phyloP scores from a whole-genome alignment of 805 yeast genomes.

The Schwanniomyces occidentalis region DNA sequence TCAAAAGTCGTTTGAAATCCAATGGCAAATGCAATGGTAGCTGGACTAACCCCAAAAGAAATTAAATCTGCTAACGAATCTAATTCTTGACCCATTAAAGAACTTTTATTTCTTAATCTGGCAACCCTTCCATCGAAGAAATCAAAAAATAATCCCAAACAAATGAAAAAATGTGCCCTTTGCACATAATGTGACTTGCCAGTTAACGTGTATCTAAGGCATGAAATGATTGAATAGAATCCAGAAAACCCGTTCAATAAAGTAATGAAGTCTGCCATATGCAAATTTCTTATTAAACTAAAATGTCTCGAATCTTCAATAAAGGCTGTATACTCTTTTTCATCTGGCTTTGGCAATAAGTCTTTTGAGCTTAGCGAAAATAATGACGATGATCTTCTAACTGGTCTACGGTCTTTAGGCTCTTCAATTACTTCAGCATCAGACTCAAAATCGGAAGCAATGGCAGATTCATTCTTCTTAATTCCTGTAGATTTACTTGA shows the following conservation, averaged over 20 bases:
- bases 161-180: slow-evolving; percentile 85
- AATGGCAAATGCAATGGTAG: slow-evolving; percentile 85
- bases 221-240: slow-evolving; percentile 83
- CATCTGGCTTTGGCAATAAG: slow-evolving; percentile 75
- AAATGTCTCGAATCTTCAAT: slow-evolving; percentile 84
- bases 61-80: slow-evolving; percentile 95
- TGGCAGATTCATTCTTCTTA: slow-evolving; percentile 33
- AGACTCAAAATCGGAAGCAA: slow-evolving; percentile 37
- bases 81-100: slow-evolving; percentile 95
- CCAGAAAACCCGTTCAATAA: slow-evolving; percentile 93
- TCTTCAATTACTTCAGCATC: slow-evolving; percentile 24
- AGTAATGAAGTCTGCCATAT: slow-evolving; percentile 95
- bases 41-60: slow-evolving; percentile 95
- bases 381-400: slow-evolving; percentile 56
- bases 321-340: slow-evolving; percentile 73
- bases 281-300: slow-evolving; percentile 81
- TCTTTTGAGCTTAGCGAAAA: slow-evolving; percentile 50
- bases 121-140: slow-evolving; percentile 98
- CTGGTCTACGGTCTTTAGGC: slow-evolving; percentile 22
- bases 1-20: slow-evolving; percentile 88
- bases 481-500: slow-evolving; percentile 15
- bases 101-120: slow-evolving; percentile 85
- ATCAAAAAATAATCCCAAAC: slow-evolving; percentile 92
- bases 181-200: slow-evolving; percentile 69
- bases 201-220: slow-evolving; percentile 76